Evolutionary conservation across 2,329 filamentous ascomycete genomes (phyloP), one percentile per base, ranked within the genome.

Genomic region (Pseudocercospora ulei): DNA sequence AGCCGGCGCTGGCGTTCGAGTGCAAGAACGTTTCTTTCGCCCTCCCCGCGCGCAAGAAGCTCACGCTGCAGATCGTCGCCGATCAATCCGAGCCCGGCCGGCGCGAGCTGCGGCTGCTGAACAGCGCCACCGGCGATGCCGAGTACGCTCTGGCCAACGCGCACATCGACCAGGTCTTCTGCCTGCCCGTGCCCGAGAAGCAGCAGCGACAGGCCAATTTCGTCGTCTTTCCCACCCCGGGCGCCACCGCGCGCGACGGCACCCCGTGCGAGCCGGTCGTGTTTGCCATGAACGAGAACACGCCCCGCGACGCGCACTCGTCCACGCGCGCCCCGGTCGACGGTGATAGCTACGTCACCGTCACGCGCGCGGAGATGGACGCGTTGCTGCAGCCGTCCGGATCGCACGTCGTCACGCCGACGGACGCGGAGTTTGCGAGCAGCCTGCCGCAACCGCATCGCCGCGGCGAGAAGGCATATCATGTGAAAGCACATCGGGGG

Each of bases 111-210:
- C 36, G 54, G 7, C 35, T 58, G 17, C 39, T 53, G 13, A 53
- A 58, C 40, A 48, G 48, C 14, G 41, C 51, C 19, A 54, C 49
- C 7, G 43, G 47, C 13, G 43, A 46, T 4, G 46, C 54, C 16
- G 62, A 63, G 26, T 57, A 58, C 41, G 70, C 69, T 39, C 65
- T 73, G 26, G 57, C 65, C 2, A 69, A 67, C 11, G 66, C 65
- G 27, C 62, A 65, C 41, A 62, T 76, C 63, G 72, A 73, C 36
- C 70, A 78, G 54, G 64, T 73, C 34, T 65, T 78, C 48, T 76
- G 73, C 50, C 63, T 79, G 24, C 75, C 75, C 0, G 69, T 79
- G 2, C 76, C 76, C 3, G 76, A 79, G 50, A 79, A 78, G 53
- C 68, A 73, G 3, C 71, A 76, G 45, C 70, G 72, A 38, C 73